phyloP scores from a whole-genome alignment of 2,329 filamentous ascomycete genomes.

The Dothideomycetes sp. region DNA sequence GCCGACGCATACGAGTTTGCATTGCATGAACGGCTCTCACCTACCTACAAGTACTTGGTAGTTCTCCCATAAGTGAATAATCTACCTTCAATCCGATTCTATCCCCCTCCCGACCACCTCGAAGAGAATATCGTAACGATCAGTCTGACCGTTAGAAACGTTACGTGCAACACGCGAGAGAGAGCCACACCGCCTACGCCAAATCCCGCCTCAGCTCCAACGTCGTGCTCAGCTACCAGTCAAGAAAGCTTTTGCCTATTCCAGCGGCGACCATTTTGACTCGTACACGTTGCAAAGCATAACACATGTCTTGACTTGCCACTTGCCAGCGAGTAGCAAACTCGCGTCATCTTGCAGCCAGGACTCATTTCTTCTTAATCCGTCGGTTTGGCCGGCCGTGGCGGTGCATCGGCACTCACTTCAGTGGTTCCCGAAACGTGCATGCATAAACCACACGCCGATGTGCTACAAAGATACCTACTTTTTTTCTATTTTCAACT shows the following conservation, averaged over 20 bases:
- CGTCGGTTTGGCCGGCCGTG: constrained; percentile 5
- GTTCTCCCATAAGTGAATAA: too few species aligned
- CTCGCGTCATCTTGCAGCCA: not conserved
- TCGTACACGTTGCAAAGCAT: constrained; percentile 11
- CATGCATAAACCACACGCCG: constrained; percentile 7
- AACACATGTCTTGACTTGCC: constrained; percentile 9
- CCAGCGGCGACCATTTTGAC: not conserved
- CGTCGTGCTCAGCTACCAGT: constrained; percentile 4
- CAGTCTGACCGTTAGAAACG: too few species aligned
- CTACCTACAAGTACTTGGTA: too few species aligned
- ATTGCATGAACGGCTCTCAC: too few species aligned
- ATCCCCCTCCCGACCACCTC: too few species aligned
- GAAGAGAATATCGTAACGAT: too few species aligned
- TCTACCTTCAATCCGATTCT: too few species aligned
- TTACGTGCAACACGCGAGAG: constrained; percentile 11
- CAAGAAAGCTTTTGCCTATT: constrained; percentile 2
- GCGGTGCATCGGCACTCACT: constrained; percentile 5
- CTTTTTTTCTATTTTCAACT: constrained; percentile 12
- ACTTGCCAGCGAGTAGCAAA: constrained; percentile 1
- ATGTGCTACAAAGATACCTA: not conserved
- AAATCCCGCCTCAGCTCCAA: constrained; percentile 6
- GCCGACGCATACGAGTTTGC: too few species aligned
- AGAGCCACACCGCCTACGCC: constrained; percentile 11
- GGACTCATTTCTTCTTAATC: not conserved
- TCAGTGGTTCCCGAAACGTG: constrained; percentile 9